Evolutionary conservation across 1,139 yeast species (phyloP).

Genomic region (Kazachstania sp.): DNA sequence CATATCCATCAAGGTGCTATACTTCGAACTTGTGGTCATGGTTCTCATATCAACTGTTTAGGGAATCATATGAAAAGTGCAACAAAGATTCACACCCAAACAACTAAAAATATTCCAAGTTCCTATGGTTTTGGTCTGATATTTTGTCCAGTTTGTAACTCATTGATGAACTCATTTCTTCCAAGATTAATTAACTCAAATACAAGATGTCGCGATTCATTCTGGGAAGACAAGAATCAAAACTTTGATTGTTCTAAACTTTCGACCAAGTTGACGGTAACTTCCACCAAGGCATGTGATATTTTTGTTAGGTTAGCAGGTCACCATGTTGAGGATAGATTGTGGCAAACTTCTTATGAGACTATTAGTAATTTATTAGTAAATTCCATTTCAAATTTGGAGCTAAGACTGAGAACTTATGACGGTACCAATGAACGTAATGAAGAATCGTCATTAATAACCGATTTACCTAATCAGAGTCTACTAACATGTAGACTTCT

Average conservation of each 20-base stretch:
- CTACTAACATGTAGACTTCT: conserved; percentile 17
- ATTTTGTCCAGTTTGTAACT: conserved; percentile 84
- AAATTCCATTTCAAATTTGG: conserved; percentile 20
- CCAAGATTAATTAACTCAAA: conserved; percentile 37
- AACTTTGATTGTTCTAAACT: not conserved
- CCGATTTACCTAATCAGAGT: conserved; percentile 16
- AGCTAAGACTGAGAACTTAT: conserved; percentile 13
- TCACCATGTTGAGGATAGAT: not conserved
- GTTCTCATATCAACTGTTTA: conserved; percentile 80
- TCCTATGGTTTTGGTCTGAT: conserved; percentile 63
- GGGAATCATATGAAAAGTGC: conserved; percentile 50
- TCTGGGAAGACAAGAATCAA: conserved; percentile 6
- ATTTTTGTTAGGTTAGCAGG: not conserved
- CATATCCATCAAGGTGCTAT: conserved; percentile 34
- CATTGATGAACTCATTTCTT: conserved; percentile 72
- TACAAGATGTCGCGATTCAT: conserved; percentile 6
- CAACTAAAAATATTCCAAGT: conserved; percentile 77
- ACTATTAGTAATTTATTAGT: conserved; percentile 13
- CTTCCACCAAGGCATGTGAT: not conserved
- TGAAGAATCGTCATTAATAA: not conserved
- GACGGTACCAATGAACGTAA: too few relatives aligned
- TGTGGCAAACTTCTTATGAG: not conserved
- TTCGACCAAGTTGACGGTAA: not conserved
- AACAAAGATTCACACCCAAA: conserved; percentile 53
- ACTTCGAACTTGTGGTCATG: conserved; percentile 86